Base-by-base conservation (phyloP, 2,329 filamentous ascomycete species). In the Colletotrichum incanum region DNA sequence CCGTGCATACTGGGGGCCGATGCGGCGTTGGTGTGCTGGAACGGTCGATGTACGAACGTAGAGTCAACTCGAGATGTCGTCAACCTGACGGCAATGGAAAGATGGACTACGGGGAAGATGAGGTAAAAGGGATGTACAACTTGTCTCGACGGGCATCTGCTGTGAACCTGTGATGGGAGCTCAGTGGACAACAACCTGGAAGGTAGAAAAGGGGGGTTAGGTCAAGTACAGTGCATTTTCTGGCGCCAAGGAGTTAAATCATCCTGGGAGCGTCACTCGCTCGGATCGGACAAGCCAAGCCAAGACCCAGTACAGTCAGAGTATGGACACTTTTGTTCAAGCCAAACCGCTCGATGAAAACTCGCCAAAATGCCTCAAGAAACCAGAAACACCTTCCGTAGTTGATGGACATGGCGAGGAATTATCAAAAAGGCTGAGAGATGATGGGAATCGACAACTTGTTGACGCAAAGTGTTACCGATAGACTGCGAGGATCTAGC, bases 211-310 rank as follows among this genome's bases (percentile, higher is more conserved):
- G 65, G 69, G 65, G 65, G 45, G 58, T 23, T 14, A 16, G n/a
- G 52, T 37, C 14, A 34, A 49, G 43, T 34, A 65, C 47, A 61
- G 61, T 62, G 39, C 45, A 39, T 50, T 63, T 69, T 68, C n/a
- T 47, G 43, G 52, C 65, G 69, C 69, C 50, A 72, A 72, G 65
- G 37, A 62, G 50, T 72, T 64, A 31, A 72, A 64, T 54, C 69
- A 64, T 63, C 65, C 69, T 63, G 65, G 69, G 65, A 69, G 52
- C 69, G 69, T 72, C 65, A 64, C 50, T 64, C 59, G 65, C 65
- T 72, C 58, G 69, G 69, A 72, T 72, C 65, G 50, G 64, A 67
- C 68, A 62, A 49, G 68, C 64, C 56, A 71, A 69, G 69, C 69
- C 50, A 59, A 59, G 45, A 58, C 58, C 34, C 55, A 26, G 56